These are phyloP conservation scores for Posidonia australis DNA, from an alignment of 106 monocot genomes.

Conservation along the genomic window DNA sequence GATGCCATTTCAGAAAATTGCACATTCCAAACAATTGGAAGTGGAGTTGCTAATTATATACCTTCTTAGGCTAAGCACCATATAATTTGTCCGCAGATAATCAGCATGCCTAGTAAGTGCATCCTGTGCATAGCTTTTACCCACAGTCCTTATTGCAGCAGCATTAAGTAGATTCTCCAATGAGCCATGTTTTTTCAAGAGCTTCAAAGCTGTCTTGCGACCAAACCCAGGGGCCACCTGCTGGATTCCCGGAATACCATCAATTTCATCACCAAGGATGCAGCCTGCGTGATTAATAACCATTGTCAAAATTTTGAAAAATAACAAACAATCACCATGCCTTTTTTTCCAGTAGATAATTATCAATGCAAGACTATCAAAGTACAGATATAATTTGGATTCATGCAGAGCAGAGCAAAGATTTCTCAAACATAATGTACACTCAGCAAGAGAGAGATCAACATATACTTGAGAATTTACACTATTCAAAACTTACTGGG, in stretches of 20 bases:
- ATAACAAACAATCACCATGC: too few species aligned
- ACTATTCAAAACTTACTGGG: too few species aligned
- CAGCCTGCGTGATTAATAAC: conserved; percentile 34
- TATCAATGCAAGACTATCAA: too few species aligned
- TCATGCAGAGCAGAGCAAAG: too few species aligned
- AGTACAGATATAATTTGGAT: too few species aligned
- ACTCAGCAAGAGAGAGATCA: too few species aligned
- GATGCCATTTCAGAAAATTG: neutral
- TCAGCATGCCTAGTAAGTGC: conserved; percentile 83
- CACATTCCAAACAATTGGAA: neutral
- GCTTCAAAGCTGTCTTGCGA: conserved; percentile 82
- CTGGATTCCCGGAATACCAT: conserved; percentile 97
- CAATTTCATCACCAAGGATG: conserved; percentile 83
- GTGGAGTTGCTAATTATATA: conserved; percentile 11
- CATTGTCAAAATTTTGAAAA: too few species aligned
- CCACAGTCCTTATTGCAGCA: conserved; percentile 71
- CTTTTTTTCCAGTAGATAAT: too few species aligned
- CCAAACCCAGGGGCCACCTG: conserved; percentile 75
- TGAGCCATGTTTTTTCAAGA: conserved; percentile 82
- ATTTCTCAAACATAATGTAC: too few species aligned
- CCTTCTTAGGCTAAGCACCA: conserved; percentile 86
- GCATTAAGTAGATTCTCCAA: conserved; percentile 68
- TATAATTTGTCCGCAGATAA: conserved; percentile 67
- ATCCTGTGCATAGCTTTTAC: conserved; percentile 84
- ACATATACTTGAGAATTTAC: too few species aligned